Evolutionary conservation across 371 early-diverging fungal species (phyloP), one percentile per base, ranked within the genome.

Genomic region (Mortierella sp.): DNA sequence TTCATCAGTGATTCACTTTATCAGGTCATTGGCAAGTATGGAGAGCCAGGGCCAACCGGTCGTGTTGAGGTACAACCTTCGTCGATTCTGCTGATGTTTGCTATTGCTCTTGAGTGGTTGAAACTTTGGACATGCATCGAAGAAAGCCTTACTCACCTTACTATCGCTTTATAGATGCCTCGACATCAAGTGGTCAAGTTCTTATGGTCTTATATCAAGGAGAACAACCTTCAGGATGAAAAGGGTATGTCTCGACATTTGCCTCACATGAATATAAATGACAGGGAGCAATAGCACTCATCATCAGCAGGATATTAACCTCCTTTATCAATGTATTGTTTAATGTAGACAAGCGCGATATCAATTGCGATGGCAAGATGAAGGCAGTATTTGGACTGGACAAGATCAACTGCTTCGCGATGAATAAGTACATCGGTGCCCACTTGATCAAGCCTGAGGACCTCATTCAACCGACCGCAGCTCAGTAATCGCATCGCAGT

Each of bases 101-200:
- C 0, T 21, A 10, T 38, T 57, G 28, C 5, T 6, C 19, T 80
- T 34, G 31, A 14, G 16, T 26, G 16, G 48, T 0, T 19, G n/a
- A 0, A 38, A 2, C 42, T 2, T 38, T 48, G 47, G 47, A 47
- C 13, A 8, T 47, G 47, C 47, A 47, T 47, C 7, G 47, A 10
- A n/a, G 24, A 58, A 6, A 16, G 1, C 6, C 24, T 73, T 8
- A 11, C 87, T 80, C 3, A 81, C 79, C 4, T 78, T 31, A 71
- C 75, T 77, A 72, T 74, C 87, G 19, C 81, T 77, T 2, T 73
- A 55, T 90, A 91, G 84, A 88, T 87, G 78, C 82, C 92, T 7
- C 89, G 93, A 44, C 82, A 90, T 21, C 84, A 91, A 34, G 93
- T 93, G 9, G 92, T 93, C 63, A 93, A 92, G 84, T 83, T 83